Conservation (phyloP, 768 basidiomycete species). For the Paxillus rubicundulus region DNA sequence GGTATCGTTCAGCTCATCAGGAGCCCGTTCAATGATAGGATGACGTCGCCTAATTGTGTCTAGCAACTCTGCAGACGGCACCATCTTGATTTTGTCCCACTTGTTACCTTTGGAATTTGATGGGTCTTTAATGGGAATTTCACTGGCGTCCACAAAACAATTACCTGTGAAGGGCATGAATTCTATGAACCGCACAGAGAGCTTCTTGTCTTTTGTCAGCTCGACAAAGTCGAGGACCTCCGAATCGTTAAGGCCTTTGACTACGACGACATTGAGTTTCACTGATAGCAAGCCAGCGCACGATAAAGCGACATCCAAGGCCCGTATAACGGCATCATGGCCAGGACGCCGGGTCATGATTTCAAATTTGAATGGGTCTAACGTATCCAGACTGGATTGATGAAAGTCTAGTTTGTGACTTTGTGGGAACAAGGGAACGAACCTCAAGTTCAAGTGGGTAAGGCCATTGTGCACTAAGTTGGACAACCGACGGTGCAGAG, state of each 20-base stretch:
- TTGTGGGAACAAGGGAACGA: slow-evolving; percentile 1
- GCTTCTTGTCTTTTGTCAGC: slow-evolving; percentile 57
- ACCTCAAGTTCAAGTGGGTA: slow-evolving; percentile 73
- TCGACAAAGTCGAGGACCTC: slow-evolving; percentile 79
- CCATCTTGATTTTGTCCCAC: slow-evolving; percentile 82
- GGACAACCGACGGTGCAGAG: slow-evolving; percentile 70
- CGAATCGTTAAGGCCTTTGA: slow-evolving; percentile 78
- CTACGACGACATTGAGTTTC: slow-evolving; percentile 83
- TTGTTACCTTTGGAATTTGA: slow-evolving; percentile 59
- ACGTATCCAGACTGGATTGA: slow-evolving; percentile 68
- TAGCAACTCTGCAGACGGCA: slow-evolving; percentile 69
- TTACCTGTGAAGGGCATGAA: slow-evolving; percentile 92
- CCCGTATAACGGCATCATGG: slow-evolving; percentile 69
- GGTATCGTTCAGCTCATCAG: slow-evolving; percentile 77
- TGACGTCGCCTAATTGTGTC: slow-evolving; percentile 45
- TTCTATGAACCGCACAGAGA: slow-evolving; percentile 86
- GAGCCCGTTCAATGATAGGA: slow-evolving; percentile 50
- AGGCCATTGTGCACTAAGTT: slow-evolving; percentile 67
- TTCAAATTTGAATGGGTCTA: slow-evolving; percentile 86
- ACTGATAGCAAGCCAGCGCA: slow-evolving; percentile 52
- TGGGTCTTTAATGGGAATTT: slow-evolving; percentile 2
- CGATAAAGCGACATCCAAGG: slow-evolving; percentile 61
- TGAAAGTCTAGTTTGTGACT: slow-evolving; percentile 1
- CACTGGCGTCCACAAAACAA: slow-evolving; percentile 6
- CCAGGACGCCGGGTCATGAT: slow-evolving; percentile 79